A percentile compares a stretch with the other conserved stretches of the same genome.
Conservation (phyloP, 2,329 filamentous ascomycete genomes). For the Xylaria sp. region DNA sequence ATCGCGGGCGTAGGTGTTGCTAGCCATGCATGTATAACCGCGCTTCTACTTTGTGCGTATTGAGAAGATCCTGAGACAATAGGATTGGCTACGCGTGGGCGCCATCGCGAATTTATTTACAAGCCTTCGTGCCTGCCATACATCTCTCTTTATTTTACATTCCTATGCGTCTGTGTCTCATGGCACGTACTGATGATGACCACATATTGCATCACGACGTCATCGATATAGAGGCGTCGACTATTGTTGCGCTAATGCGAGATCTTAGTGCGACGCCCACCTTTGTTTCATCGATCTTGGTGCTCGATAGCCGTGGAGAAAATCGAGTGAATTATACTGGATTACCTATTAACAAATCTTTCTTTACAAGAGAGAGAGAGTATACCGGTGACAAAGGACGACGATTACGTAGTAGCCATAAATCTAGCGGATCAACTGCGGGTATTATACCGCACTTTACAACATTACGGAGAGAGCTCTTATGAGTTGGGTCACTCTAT, state of each 20-base stretch:
- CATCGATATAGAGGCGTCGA: conserved; percentile 31
- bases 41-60: neutral
- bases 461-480: too few species aligned
- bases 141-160: neutral
- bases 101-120: neutral
- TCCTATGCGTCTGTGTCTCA: neutral
- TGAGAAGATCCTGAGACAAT: neutral
- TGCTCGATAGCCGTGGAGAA: neutral
- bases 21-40: conserved; percentile 20
- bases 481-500: too few species aligned
- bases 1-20: conserved; percentile 34
- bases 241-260: conserved; percentile 15
- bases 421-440: neutral
- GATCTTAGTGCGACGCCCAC: neutral
- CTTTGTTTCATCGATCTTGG: conserved; percentile 3
- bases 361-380: neutral
- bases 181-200: conserved; percentile 27
- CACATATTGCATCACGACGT: conserved; percentile 32
- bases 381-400: neutral
- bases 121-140: too few species aligned
- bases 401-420: neutral
- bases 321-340: neutral
- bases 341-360: neutral
- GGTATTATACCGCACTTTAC: neutral
- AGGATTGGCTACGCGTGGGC: neutral